These are phyloP conservation scores for Furcasterigmium furcatum DNA, from an alignment of 2,329 filamentous ascomycete species.

Conservation along the genomic window DNA sequence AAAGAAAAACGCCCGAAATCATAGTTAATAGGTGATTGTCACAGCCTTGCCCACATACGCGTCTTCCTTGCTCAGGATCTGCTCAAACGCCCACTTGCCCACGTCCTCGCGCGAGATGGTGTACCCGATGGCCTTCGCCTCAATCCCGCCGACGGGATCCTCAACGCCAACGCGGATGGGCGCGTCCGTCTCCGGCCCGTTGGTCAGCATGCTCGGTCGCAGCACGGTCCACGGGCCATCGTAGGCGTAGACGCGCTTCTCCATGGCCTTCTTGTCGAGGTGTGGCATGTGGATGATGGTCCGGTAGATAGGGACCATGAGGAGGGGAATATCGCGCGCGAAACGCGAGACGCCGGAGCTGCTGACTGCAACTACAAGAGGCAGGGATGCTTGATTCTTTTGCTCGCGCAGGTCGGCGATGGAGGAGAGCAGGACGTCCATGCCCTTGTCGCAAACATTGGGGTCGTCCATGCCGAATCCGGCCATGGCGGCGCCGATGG, in stretches of 20 bases:
- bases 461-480: conserved; percentile 39
- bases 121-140: conserved; percentile 35
- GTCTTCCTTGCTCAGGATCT: conserved; percentile 19
- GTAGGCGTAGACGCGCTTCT: conserved; percentile 25
- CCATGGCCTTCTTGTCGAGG: conserved; percentile 41
- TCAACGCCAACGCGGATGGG: conserved; percentile 25
- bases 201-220: conserved; percentile 24
- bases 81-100: conserved; percentile 36
- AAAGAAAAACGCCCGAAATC: no score
- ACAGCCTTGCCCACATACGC: conserved; percentile 23
- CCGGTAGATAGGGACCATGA: conserved; percentile 37
- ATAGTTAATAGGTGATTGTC: conserved; percentile 21
- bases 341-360: conserved; percentile 37
- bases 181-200: conserved; percentile 13
- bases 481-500: conserved; percentile 37
- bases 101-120: conserved; percentile 36
- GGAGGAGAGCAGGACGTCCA: conserved; percentile 35
- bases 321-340: conserved; percentile 35
- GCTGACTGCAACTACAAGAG: conserved; percentile 32
- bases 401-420: conserved; percentile 25
- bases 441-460: conserved; percentile 42
- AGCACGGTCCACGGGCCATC: conserved; percentile 25
- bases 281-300: conserved; percentile 32
- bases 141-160: conserved; percentile 24
- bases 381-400: conserved; percentile 11